phyloP scores from a whole-genome alignment of 768 basidiomycete species.

The Boletus sp. region DNA sequence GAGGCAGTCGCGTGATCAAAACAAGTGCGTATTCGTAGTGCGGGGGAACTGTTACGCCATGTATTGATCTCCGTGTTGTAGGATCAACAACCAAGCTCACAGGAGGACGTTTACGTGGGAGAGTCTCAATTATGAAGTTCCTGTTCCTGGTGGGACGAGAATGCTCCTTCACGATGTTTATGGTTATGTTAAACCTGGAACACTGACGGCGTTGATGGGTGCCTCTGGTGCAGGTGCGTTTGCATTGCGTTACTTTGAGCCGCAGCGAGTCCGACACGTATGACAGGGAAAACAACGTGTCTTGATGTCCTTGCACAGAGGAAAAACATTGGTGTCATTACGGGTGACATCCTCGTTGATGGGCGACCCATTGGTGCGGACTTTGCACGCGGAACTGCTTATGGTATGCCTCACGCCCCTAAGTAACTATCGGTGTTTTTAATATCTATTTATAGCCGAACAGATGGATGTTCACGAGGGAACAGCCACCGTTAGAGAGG shows the following conservation, averaged over 20 bases:
- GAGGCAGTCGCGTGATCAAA: slow-evolving; percentile 16
- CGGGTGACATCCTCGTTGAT: slow-evolving; percentile 64
- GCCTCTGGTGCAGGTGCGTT: slow-evolving; percentile 68
- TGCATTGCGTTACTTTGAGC: slow-evolving; percentile 7
- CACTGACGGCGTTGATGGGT: slow-evolving; percentile 88
- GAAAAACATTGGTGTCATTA: slow-evolving; percentile 65
- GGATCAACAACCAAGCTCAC: not conserved
- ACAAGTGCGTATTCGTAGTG: slow-evolving; percentile 11
- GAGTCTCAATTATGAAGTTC: slow-evolving; percentile 71
- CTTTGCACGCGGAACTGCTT: slow-evolving; percentile 70
- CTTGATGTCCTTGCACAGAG: slow-evolving; percentile 71
- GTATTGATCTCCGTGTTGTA: slow-evolving; percentile 3
- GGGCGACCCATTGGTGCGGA: slow-evolving; percentile 56
- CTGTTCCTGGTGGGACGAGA: slow-evolving; percentile 55
- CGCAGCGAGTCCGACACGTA: not conserved
- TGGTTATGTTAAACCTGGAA: slow-evolving; percentile 83
- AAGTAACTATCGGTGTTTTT: slow-evolving; percentile 17
- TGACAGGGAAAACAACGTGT: slow-evolving; percentile 69
- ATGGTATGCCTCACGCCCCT: slow-evolving; percentile 44
- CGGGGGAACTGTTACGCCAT: not conserved
- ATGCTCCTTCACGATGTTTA: slow-evolving; percentile 71
- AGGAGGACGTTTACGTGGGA: slow-evolving; percentile 75
- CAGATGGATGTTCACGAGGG: slow-evolving; percentile 87
- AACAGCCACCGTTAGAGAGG: slow-evolving; percentile 80
- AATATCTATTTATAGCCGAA: slow-evolving; percentile 46